Conservation (phyloP, 106 monocot genomes). For the Hemerocallis citrina region DNA sequence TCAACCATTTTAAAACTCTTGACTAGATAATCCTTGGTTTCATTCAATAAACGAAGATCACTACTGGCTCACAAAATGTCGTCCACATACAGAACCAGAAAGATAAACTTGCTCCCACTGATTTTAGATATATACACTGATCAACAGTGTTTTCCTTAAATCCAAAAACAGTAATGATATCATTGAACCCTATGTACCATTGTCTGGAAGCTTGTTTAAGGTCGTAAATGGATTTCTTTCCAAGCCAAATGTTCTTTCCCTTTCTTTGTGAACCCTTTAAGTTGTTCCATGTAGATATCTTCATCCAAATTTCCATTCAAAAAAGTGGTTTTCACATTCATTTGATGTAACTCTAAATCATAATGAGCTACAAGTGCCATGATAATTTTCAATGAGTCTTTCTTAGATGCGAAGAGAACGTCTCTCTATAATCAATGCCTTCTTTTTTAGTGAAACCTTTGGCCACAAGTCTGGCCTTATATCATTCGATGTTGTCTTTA, state of each 20-base stretch:
- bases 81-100: no score
- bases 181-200: no score
- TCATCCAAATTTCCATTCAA: slow-evolving; percentile 5
- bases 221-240: slow-evolving; percentile 10
- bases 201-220: no score
- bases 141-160: no score
- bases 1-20: no score
- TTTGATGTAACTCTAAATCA: slow-evolving; percentile 4
- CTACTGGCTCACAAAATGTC: no score
- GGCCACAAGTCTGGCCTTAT: neutral
- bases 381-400: slow-evolving; percentile 2
- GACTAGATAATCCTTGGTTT: no score
- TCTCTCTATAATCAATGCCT: neutral
- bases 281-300: slow-evolving; percentile 5
- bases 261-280: no score
- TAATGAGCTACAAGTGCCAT: slow-evolving; percentile 1
- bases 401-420: neutral
- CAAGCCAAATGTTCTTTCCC: neutral
- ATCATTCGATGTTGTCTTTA: neutral
- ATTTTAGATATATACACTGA: neutral
- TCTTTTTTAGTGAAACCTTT: slow-evolving; percentile 2
- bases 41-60: no score
- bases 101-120: no score
- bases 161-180: no score
- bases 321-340: slow-evolving; percentile 1